Evolutionary conservation across 2,329 filamentous ascomycete genomes (phyloP).

Genomic region (Chrysoporthe puriensis): DNA sequence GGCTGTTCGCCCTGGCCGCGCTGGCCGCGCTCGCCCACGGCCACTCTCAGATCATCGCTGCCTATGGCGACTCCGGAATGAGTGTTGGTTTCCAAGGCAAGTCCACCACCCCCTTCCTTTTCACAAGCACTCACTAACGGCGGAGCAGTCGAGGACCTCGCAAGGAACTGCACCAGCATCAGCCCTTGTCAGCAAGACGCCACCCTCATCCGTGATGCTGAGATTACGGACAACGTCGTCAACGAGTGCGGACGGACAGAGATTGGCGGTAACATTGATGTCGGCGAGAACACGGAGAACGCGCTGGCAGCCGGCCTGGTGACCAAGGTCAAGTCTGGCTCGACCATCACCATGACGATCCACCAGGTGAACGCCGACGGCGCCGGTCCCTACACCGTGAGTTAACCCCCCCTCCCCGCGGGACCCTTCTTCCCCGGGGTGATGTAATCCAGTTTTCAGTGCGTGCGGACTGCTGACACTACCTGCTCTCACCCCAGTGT

Average conservation of each 20-base stretch:
- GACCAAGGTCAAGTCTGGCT: slow-evolving; percentile 51
- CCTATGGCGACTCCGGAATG: slow-evolving; percentile 47
- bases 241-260: slow-evolving; percentile 67
- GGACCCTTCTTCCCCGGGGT: too few species aligned
- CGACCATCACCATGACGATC: slow-evolving; percentile 46
- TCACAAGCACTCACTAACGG: background rate
- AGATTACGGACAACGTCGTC: slow-evolving; percentile 55
- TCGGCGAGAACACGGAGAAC: slow-evolving; percentile 57
- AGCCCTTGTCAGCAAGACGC: slow-evolving; percentile 69
- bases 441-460: background rate
- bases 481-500: slow-evolving; percentile 37
- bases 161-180: slow-evolving; percentile 66
- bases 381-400: slow-evolving; percentile 49
- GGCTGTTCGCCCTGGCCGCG: slow-evolving; percentile 40
- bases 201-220: slow-evolving; percentile 63
- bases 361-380: slow-evolving; percentile 56
- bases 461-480: background rate
- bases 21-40: slow-evolving; percentile 42
- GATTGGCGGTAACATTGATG: slow-evolving; percentile 60
- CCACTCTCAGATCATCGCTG: slow-evolving; percentile 53
- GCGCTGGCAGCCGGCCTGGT: slow-evolving; percentile 48
- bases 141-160: slow-evolving; percentile 53
- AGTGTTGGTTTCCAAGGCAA: slow-evolving; percentile 55
- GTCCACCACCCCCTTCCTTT: background rate
- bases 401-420: background rate